phyloP scores from a whole-genome alignment of 1,284 basidiomycete genomes.

The Phenoliferia sp. region DNA sequence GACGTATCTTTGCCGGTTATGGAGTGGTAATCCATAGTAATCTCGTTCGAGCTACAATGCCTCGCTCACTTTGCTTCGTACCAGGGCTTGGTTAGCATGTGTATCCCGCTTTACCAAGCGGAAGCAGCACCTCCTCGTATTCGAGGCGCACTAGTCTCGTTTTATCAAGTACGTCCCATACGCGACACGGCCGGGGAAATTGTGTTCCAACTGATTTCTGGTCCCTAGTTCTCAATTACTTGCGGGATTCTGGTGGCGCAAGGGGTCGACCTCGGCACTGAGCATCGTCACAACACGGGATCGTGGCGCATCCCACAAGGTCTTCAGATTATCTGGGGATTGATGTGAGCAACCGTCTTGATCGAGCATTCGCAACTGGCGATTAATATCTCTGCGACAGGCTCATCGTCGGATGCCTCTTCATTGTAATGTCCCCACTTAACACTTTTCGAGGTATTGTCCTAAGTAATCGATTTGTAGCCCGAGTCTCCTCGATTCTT shows the following conservation, averaged over 20 bases:
- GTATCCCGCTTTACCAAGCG: constrained; percentile 16
- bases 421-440: neutral
- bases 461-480: neutral
- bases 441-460: neutral
- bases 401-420: constrained; percentile 4
- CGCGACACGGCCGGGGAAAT: constrained; percentile 3
- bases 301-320: constrained; percentile 21
- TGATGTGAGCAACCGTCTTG: too few relatives aligned
- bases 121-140: constrained; percentile 27
- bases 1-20: constrained; percentile 48
- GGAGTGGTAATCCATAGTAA: constrained; percentile 50
- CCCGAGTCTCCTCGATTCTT: constrained; percentile 32
- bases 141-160: constrained; percentile 27
- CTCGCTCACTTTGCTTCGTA: neutral
- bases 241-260: constrained; percentile 24
- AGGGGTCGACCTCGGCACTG: constrained; percentile 26
- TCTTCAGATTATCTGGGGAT: constrained; percentile 18
- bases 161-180: constrained; percentile 34
- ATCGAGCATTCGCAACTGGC: too few relatives aligned
- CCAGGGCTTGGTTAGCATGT: neutral
- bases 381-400: too few relatives aligned
- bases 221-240: neutral
- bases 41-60: constrained; percentile 41
- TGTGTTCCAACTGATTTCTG: neutral
- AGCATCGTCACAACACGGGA: constrained; percentile 14